A percentile compares a stretch with the other conserved stretches of the same genome.
These are phyloP conservation scores for Neophaeococcomyces mojaviensis DNA, from an alignment of 2,329 filamentous ascomycete species.

Conservation along the genomic window DNA sequence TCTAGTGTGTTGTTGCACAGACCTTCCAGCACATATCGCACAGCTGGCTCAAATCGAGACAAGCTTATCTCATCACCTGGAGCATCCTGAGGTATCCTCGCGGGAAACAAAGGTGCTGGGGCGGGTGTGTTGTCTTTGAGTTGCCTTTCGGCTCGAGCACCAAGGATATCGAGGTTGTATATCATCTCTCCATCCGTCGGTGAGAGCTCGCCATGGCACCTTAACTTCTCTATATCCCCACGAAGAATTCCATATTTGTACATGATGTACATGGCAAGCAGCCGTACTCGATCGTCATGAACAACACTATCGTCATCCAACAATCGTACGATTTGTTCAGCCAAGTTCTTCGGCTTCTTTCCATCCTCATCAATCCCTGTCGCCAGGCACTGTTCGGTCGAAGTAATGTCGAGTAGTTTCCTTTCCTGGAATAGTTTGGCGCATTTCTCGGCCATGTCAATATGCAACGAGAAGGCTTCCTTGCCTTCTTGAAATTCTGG, in stretches of 20 bases:
- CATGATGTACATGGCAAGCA: constrained; percentile 78
- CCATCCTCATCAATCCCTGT: constrained; percentile 91
- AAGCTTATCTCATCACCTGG: constrained; percentile 66
- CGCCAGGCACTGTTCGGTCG: constrained; percentile 80
- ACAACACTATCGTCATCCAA: constrained; percentile 73
- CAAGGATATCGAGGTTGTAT: constrained; percentile 69
- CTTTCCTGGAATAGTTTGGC: constrained; percentile 85
- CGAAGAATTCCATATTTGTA: constrained; percentile 77
- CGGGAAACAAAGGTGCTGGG: constrained; percentile 59
- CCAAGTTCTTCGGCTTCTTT: constrained; percentile 80
- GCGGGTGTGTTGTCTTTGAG: constrained; percentile 70
- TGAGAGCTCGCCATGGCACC: constrained; percentile 74
- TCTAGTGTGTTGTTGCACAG: constrained; percentile 62
- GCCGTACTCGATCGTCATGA: constrained; percentile 67
- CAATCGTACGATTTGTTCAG: constrained; percentile 77
- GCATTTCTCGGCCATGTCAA: constrained; percentile 94
- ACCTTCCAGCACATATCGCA: constrained; percentile 78
- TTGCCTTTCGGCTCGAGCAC: constrained; percentile 61
- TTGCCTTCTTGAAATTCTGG: constrained; percentile 95
- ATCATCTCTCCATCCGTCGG: constrained; percentile 65
- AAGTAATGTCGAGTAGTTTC: constrained; percentile 79
- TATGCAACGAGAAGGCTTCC: constrained; percentile 84
- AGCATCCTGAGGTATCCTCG: constrained; percentile 35
- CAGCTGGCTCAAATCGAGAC: constrained; percentile 74
- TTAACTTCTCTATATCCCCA: constrained; percentile 75